These are phyloP conservation scores for Coemansia erecta DNA, from an alignment of 192 early-diverging fungal genomes.

Conservation along the genomic window DNA sequence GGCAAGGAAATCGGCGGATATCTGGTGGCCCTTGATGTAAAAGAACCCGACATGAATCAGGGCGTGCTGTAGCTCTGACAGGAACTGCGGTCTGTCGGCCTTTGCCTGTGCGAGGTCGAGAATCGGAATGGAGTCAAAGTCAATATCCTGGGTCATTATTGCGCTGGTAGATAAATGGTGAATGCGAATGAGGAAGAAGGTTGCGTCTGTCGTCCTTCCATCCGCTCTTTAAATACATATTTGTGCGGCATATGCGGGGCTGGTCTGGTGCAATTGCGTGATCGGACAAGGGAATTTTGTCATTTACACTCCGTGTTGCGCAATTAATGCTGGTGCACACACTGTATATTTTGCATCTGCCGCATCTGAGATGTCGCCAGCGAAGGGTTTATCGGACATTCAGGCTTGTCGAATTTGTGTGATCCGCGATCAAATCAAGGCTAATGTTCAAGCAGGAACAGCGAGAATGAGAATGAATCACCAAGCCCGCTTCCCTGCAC, in stretches of 20 bases:
- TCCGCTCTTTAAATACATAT: too few relatives aligned
- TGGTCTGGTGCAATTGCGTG: too few relatives aligned
- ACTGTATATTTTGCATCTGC: too few relatives aligned
- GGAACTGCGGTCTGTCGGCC: constrained; percentile 27
- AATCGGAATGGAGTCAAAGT: constrained; percentile 24
- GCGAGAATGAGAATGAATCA: not conserved
- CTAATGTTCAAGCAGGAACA: not conserved
- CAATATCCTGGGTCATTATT: not conserved
- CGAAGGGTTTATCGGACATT: too few relatives aligned
- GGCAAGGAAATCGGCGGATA: constrained; percentile 38
- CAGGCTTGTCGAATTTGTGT: too few relatives aligned
- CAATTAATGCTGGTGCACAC: too few relatives aligned
- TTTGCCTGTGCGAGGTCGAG: constrained; percentile 18
- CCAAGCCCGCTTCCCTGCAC: not conserved
- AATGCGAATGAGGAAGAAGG: not conserved
- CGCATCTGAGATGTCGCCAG: too few relatives aligned
- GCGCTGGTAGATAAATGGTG: not conserved
- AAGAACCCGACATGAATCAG: constrained; percentile 60
- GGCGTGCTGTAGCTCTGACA: constrained; percentile 52
- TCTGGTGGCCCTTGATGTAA: constrained; percentile 56
- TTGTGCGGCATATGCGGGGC: too few relatives aligned
- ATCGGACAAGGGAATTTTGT: too few relatives aligned
- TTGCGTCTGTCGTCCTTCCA: too few relatives aligned
- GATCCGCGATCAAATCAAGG: not conserved
- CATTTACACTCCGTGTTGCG: too few relatives aligned